Conservation (phyloP, 345 rosid species). For the Durio zibethinus region DNA sequence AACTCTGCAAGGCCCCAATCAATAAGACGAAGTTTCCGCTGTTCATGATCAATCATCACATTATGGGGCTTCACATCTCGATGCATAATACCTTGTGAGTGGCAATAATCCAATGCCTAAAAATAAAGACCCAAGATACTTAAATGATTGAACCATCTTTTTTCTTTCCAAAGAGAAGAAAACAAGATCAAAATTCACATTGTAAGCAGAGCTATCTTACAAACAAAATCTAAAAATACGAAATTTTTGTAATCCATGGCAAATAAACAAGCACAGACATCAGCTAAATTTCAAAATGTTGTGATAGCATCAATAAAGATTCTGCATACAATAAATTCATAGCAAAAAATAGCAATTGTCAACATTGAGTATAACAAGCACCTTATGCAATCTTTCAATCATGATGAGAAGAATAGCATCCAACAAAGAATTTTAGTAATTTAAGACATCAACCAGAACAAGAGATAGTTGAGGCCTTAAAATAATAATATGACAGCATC, state of each 20-base stretch:
- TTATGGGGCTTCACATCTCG: slow-evolving; percentile 99
- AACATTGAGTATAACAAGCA: not conserved
- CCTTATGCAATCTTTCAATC: not conserved
- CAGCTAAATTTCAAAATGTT: not conserved
- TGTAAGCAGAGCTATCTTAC: not conserved
- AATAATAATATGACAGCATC: not conserved
- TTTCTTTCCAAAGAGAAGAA: not conserved
- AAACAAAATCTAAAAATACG: not conserved
- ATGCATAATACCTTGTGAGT: slow-evolving; percentile 98
- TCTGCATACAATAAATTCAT: not conserved
- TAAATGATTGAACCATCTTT: not conserved
- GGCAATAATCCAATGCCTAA: slow-evolving; percentile 96
- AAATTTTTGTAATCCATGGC: not conserved
- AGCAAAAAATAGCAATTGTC: not conserved
- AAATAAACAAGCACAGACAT: not conserved
- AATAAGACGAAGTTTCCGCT: slow-evolving; percentile 86
- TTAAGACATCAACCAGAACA: not conserved
- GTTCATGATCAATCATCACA: slow-evolving; percentile 98
- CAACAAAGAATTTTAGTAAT: not conserved
- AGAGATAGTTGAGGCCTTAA: not conserved
- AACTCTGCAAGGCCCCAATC: slow-evolving; percentile 99
- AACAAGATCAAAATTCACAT: not conserved
- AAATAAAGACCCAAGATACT: slow-evolving; percentile 13
- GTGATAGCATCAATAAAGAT: not conserved
- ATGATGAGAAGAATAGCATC: not conserved